Conservation (phyloP, 148 eudicot species). For the Simmondsia chinensis region DNA sequence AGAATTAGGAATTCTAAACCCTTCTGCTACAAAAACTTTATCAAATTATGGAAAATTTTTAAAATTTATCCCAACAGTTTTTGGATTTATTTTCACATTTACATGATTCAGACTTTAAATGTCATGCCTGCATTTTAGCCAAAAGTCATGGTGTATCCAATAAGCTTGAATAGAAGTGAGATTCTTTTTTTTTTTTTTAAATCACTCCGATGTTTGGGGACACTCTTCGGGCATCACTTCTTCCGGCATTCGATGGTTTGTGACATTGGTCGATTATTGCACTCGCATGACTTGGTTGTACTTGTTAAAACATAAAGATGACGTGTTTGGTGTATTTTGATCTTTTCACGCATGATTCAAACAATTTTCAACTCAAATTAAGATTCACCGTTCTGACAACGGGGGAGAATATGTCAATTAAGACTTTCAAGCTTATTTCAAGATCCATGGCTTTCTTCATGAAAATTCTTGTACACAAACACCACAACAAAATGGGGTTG, state of each 20-base stretch:
- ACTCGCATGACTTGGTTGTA: background rate
- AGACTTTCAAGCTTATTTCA: background rate
- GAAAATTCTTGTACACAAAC: background rate
- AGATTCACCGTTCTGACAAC: background rate
- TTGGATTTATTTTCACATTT: too few species aligned
- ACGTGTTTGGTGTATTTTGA: background rate
- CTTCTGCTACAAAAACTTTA: too few species aligned
- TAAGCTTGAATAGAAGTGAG: too few species aligned
- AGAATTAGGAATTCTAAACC: too few species aligned
- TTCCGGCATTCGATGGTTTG: background rate
- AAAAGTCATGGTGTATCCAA: background rate
- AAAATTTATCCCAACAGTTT: too few species aligned
- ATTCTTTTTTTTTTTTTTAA: background rate
- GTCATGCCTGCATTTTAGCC: background rate
- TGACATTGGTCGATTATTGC: too few species aligned
- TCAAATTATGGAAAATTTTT: too few species aligned
- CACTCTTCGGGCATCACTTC: background rate
- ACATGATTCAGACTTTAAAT: background rate
- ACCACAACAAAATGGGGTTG: constrained; percentile 6
- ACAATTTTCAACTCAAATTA: background rate
- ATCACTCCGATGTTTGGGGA: background rate
- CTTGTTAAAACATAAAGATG: background rate
- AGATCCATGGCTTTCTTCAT: background rate
- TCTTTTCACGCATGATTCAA: background rate
- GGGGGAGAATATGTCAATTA: constrained; percentile 1